Percentiles rank a stretch among this genome's conserved stretches.
These are phyloP conservation scores for Irpex rosettiformis DNA, from an alignment of 1,284 basidiomycete species.

Conservation along the genomic window DNA sequence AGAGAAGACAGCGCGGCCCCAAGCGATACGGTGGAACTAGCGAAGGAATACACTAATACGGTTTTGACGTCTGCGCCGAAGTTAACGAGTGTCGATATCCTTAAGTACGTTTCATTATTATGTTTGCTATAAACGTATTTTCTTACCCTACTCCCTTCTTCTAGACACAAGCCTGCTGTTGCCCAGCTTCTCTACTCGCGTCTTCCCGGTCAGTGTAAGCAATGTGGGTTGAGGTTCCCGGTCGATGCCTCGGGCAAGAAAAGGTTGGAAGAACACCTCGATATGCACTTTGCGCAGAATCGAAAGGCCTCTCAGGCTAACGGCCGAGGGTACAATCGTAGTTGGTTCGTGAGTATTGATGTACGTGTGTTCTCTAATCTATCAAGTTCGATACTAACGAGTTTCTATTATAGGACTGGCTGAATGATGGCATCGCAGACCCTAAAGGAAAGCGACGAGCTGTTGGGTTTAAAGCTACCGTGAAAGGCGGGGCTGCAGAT, in stretches of 20 bases:
- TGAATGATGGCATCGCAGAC: constrained; percentile 58
- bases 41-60: constrained; percentile 62
- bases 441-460: constrained; percentile 63
- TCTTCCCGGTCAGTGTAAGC: constrained; percentile 85
- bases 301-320: constrained; percentile 81
- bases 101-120: constrained; percentile 47
- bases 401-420: constrained; percentile 69
- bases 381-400: constrained; percentile 17
- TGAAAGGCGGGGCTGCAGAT: constrained; percentile 58
- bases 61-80: constrained; percentile 70
- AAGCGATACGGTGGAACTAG: constrained; percentile 44
- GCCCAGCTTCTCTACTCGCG: constrained; percentile 70
- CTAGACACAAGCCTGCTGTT: constrained; percentile 62
- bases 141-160: constrained; percentile 12
- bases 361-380: constrained; percentile 45
- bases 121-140: constrained; percentile 1
- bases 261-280: constrained; percentile 85
- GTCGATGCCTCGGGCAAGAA: constrained; percentile 71
- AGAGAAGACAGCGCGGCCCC: constrained; percentile 33
- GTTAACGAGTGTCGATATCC: constrained; percentile 70
- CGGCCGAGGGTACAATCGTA: constrained; percentile 86
- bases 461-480: constrained; percentile 46
- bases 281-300: constrained; percentile 97
- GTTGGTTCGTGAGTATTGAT: constrained; percentile 86
- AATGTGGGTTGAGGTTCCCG: constrained; percentile 89